phyloP scores from a whole-genome alignment of 331 rosid species.

The Pyracantha coccinea region DNA sequence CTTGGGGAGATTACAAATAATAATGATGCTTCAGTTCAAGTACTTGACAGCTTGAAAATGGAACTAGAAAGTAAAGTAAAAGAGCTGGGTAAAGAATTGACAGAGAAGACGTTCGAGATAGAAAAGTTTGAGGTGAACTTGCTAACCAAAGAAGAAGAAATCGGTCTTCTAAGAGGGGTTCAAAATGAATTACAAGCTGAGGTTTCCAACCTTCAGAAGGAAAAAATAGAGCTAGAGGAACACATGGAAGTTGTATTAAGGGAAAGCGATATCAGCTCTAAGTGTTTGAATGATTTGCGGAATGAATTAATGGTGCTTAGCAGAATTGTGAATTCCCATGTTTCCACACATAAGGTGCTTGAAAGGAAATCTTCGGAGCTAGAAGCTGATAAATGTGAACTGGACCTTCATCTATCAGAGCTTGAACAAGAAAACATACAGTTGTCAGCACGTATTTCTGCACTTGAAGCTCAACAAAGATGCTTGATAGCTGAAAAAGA shows the following conservation, averaged over 20 bases:
- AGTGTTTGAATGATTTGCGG: slow-evolving; percentile 35
- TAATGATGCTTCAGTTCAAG: slow-evolving; percentile 10
- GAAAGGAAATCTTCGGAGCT: slow-evolving; percentile 36
- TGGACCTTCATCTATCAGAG: slow-evolving; percentile 40
- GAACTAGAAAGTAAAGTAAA: slow-evolving; percentile 42
- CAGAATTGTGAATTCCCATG: slow-evolving; percentile 30
- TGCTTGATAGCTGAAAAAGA: slow-evolving; percentile 35
- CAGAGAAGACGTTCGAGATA: slow-evolving; percentile 33
- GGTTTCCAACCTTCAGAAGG: slow-evolving; percentile 48
- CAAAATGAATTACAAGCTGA: slow-evolving; percentile 41
- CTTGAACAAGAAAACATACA: slow-evolving; percentile 42
- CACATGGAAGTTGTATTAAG: slow-evolving; percentile 37
- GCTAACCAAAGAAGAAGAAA: slow-evolving; percentile 59
- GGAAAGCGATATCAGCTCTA: slow-evolving; percentile 41
- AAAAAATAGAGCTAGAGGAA: slow-evolving; percentile 48
- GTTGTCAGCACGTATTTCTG: slow-evolving; percentile 31
- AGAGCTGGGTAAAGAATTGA: slow-evolving; percentile 44
- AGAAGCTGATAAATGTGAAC: slow-evolving; percentile 35
- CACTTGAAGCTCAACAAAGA: slow-evolving; percentile 52
- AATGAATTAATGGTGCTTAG: slow-evolving; percentile 37
- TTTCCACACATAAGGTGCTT: slow-evolving; percentile 36
- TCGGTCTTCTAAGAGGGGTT: slow-evolving; percentile 30
- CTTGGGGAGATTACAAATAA: slow-evolving; percentile 7
- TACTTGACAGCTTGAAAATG: slow-evolving; percentile 14
- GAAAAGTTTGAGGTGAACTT: slow-evolving; percentile 45